These are phyloP conservation scores for Poa annua DNA, from an alignment of 176 grass and related monocot genomes.

Conservation along the genomic window DNA sequence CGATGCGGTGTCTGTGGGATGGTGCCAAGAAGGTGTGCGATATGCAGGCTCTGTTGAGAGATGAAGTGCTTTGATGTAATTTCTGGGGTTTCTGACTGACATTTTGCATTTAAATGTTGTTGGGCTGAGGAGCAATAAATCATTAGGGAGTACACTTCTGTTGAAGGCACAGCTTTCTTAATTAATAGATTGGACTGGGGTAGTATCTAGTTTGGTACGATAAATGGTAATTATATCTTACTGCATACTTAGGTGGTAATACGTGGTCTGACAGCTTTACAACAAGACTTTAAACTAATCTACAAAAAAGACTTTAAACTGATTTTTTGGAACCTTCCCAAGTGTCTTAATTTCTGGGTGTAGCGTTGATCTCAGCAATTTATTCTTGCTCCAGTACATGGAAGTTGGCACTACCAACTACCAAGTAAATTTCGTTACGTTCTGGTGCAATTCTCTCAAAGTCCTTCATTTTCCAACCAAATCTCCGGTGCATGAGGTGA, in stretches of 20 bases:
- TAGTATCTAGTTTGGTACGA: too few relatives aligned
- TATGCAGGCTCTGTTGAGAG: background rate
- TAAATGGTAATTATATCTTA: too few relatives aligned
- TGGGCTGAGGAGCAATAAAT: background rate
- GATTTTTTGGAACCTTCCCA: background rate
- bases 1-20: background rate
- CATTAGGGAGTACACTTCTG: background rate
- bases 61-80: background rate
- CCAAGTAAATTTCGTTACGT: background rate
- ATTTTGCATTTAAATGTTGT: background rate
- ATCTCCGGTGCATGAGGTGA: background rate
- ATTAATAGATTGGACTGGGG: too few relatives aligned
- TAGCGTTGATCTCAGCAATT: background rate
- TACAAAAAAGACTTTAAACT: too few relatives aligned
- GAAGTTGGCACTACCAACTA: background rate
- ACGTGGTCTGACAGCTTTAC: background rate
- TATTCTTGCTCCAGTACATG: background rate
- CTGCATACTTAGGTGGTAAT: too few relatives aligned
- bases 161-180: background rate
- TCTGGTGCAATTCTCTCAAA: background rate
- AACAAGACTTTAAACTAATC: background rate
- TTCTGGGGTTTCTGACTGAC: background rate
- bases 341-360: background rate
- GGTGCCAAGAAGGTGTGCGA: background rate
- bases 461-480: background rate